phyloP scores from a whole-genome alignment of 2,329 filamentous ascomycete species.

The Venturia carpophila region DNA sequence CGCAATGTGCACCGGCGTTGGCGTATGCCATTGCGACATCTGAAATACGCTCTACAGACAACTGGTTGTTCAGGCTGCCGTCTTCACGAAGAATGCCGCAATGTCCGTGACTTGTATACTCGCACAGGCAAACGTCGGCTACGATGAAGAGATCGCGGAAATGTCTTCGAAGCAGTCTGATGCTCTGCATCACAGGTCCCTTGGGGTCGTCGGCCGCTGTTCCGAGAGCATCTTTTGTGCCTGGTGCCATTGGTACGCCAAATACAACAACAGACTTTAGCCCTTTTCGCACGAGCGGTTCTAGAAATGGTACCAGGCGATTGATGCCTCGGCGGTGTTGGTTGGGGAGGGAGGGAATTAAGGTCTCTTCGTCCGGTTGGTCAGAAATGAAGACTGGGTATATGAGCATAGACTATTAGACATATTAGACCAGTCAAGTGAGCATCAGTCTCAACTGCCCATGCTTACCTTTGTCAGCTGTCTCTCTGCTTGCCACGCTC shows the following conservation, averaged over 20 bases:
- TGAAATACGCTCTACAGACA: conserved; percentile 88
- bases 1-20: conserved; percentile 90
- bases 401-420: conserved; percentile 83
- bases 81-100: conserved; percentile 94
- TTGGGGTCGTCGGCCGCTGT: conserved; percentile 87
- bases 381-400: conserved; percentile 97
- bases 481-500: conserved; percentile 46
- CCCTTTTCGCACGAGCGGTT: conserved; percentile 80
- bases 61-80: conserved; percentile 82
- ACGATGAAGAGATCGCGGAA: conserved; percentile 91
- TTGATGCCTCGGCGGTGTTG: conserved; percentile 85
- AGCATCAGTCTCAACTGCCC: not conserved
- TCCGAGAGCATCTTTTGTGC: conserved; percentile 82
- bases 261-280: conserved; percentile 92
- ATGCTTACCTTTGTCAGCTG: conserved; percentile 42
- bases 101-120: conserved; percentile 97
- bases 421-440: not conserved
- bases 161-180: conserved; percentile 71
- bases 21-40: conserved; percentile 98
- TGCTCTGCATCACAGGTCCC: conserved; percentile 82
- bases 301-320: conserved; percentile 74
- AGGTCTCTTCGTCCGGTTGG: conserved; percentile 81
- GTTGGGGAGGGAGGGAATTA: conserved; percentile 84
- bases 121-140: conserved; percentile 92
- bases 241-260: conserved; percentile 75